Base-by-base conservation (phyloP, 164 flowering plant genomes). In the Vitis rotundifolia region DNA sequence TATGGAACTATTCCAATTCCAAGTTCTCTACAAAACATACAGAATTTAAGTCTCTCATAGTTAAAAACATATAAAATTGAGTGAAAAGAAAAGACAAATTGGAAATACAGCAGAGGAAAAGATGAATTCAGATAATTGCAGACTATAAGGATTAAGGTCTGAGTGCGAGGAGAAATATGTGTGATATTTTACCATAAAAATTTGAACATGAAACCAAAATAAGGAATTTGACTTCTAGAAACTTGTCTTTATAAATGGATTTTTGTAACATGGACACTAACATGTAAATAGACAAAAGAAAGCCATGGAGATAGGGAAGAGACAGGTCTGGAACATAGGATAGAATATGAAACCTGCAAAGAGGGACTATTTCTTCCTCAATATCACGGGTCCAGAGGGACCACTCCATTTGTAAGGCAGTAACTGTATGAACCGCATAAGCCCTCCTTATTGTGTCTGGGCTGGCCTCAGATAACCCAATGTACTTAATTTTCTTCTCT, bases 1-100 rank as follows among this genome's bases (percentile, higher is more conserved):
- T 82, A 82, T 28, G 86, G 71, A 19, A 82, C 86, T 44, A 11
- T 29, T 2, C 15, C 44, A 15, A 63, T 11, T 31, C 48, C 44
- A 37, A 37, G 44, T 37, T 37, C 0, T 37, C 8, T 16, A 61
- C 11, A 11, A 26, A 26, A 10, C 14, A 29, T 13, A 57, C 60
- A 9, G 26, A 57, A 9, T 14, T 4, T 9, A 9, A 57, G 11
- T 9, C 19, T 15, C 60, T 57, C 9, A 15, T 57, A 15, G n/a
- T 58, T 58, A 11, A 58, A 15, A 58, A 15, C 61, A 13, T 22
- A 22, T 22, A 22, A 53, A n/a, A 12, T 22, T 22, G 26, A 22
- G 26, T 22, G 26, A 12, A 12, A 53, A 53, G 16, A 57, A 13
- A 58, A 22, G 26, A 22, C 26, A 22, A 22, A 22, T 22, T 1